Base-by-base conservation (phyloP, 257 asterid genomes). In the Fraxinus quadrangulata region DNA sequence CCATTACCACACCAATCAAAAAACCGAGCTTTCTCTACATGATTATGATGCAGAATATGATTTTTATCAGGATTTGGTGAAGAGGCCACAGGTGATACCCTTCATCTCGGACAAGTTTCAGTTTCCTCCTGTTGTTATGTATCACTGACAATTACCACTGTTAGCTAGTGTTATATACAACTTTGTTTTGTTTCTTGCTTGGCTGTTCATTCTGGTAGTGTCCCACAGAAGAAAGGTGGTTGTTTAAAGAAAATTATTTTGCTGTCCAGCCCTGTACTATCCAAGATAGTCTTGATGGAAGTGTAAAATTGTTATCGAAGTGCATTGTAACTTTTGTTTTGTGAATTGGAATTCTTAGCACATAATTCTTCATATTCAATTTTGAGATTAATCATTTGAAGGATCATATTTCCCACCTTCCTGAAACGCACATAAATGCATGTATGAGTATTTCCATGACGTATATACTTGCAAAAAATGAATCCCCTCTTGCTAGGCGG, bases 1-100 rank as follows among this genome's bases (percentile, higher is more conserved):
- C 63, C 99, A 96, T 73, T 96, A 96, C 74, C 99, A 96, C 71
- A 93, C 97, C 0, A 90, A 90, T 82, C 98, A 93, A 92, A 87
- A 86, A 74, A 85, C 83, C 28, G 99, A 96, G 95, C 92, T 96
- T 0, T 77, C 85, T 42, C 76, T 96, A 76, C 99, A 96, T 68
- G 99, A 96, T 79, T 96, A 96, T 11, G 96, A 92, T 79, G 96
- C 99, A 0, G 99, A 96, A 88, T 96, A 96, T 77, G 97, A 92
- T 63, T 83, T 96, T 19, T 96, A 96, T 47, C 78, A 40, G 2
- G 96, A 93, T 86, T 81, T 93, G 90, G 80, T 87, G 67, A 75
- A 85, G 56, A 81, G 83, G 12, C 90, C 89, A 4, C 80, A 86
- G 86, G 87, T 73, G 19, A 86, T 96, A 61, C 99, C 98, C 6